Evolutionary conservation across 495 filamentous ascomycete genomes (phyloP), one percentile per base, ranked within the genome.

Genomic region (Penicillium antarcticum): DNA sequence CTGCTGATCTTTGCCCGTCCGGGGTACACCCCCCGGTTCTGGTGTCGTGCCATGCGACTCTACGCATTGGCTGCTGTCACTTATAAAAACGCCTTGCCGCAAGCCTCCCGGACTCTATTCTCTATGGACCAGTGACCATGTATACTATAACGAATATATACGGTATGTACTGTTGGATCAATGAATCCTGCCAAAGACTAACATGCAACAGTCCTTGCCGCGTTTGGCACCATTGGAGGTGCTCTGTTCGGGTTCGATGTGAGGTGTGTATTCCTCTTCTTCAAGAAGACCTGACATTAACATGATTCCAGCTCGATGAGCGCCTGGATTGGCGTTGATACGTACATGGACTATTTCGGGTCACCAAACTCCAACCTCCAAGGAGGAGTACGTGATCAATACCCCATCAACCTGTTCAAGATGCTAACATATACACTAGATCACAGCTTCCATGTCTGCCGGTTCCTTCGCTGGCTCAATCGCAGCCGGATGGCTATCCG

Each of bases 261-360:
- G 32, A 72, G 68, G 69, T 69, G 63, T 8, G 57, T 32, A 26
- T n/a, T 39, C 18, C 23, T 13, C 5, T 17, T 9, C 13, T 8
- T 2, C 21, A 18, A 10, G 32, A 14, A 10, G 2, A 45, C 47
- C 21, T 7, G 11, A 38, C 4, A 14, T 11, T 40, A 12, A 53
- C 10, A 19, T 17, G 4, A 34, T 1, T 16, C 12, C 19, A 68
- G 69, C 38, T 87, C 84, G 31, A 88, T 89, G 80, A 81, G 77
- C 40, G 87, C 86, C 59, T 87, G 87, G 65, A 80, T 90, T 60
- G 81, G 81, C 18, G 86, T 86, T 12, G 53, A 78, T 3, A 85
- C 88, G 58, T 91, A 89, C 60, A 72, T 81, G 43, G 67, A 77
- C 1, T 88, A 80, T 60, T 89, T 89, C 67, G 65, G 82, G 64